phyloP scores from a whole-genome alignment of 2,329 filamentous ascomycete species.

The Aspergillus japonicus region DNA sequence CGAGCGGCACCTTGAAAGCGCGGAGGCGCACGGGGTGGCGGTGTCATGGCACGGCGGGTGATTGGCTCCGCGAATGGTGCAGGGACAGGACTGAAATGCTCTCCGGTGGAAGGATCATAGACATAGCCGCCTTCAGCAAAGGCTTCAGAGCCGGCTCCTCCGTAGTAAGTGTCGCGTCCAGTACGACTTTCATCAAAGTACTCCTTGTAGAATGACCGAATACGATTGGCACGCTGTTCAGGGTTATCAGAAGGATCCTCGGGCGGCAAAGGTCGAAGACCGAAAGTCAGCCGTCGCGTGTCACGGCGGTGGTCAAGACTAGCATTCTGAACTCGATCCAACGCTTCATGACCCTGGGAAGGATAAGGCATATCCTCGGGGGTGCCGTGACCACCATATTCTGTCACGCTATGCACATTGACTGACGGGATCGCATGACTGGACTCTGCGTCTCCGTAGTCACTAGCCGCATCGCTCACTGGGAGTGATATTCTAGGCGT shows the following conservation, averaged over 20 bases:
- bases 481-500: slow-evolving; percentile 40
- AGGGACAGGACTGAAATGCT: slow-evolving; percentile 32
- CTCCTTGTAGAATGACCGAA: slow-evolving; percentile 98
- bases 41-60: slow-evolving; percentile 90
- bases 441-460: slow-evolving; percentile 56
- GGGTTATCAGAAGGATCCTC: slow-evolving; percentile 86
- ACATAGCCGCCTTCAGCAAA: slow-evolving; percentile 59
- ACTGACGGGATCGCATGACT: slow-evolving; percentile 44
- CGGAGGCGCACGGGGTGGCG: slow-evolving; percentile 70
- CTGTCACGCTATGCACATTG: slow-evolving; percentile 29
- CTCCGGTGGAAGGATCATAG: slow-evolving; percentile 52
- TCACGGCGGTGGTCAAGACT: slow-evolving; percentile 37
- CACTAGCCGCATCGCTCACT: slow-evolving; percentile 52
- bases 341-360: slow-evolving; percentile 26
- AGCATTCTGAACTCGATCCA: slow-evolving; percentile 22
- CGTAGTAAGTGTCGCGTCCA: slow-evolving; percentile 60
- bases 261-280: slow-evolving; percentile 80
- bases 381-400: slow-evolving; percentile 18
- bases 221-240: slow-evolving; percentile 90
- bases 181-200: slow-evolving; percentile 87
- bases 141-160: slow-evolving; percentile 72
- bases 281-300: slow-evolving; percentile 56
- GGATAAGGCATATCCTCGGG: slow-evolving; percentile 17
- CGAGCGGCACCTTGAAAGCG: slow-evolving; percentile 50
- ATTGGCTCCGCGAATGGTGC: slow-evolving; percentile 78